Evolutionary conservation across 768 basidiomycete genomes (phyloP).

Genomic region (Rhodotorula babjevae): DNA sequence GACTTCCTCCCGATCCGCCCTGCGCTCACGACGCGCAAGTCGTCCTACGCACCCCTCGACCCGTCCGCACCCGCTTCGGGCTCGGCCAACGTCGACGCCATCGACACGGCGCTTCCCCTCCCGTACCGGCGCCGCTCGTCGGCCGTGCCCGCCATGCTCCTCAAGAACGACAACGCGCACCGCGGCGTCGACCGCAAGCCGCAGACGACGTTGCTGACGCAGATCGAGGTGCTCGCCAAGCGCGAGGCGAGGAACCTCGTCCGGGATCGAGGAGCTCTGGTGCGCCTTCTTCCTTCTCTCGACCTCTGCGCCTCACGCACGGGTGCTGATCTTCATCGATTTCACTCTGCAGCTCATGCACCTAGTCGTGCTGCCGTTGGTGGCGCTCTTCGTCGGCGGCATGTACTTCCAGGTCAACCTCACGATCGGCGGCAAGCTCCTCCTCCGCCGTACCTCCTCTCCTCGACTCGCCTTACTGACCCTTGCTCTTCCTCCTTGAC

Average conservation of each 20-base stretch:
- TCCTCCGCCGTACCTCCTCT: not conserved
- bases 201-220: conserved; percentile 79
- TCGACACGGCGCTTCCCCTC: not conserved
- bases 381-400: conserved; percentile 87
- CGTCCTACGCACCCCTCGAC: not conserved
- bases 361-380: conserved; percentile 60
- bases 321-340: conserved; percentile 52
- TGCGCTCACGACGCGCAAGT: conserved; percentile 42
- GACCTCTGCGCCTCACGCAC: too few species aligned
- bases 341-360: conserved; percentile 60
- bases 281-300: not conserved
- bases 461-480: not conserved
- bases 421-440: conserved; percentile 20
- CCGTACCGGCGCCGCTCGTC: not conserved
- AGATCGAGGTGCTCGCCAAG: conserved; percentile 72
- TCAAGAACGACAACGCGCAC: conserved; percentile 13
- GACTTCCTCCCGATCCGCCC: conserved; percentile 42
- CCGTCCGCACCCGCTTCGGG: too few species aligned
- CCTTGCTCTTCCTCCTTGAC: not conserved
- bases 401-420: conserved; percentile 58
- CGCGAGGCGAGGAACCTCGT: conserved; percentile 79
- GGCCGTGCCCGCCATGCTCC: not conserved
- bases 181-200: conserved; percentile 47
- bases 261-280: conserved; percentile 49
- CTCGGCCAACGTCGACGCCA: not conserved